Base-by-base conservation (phyloP, 225 moss, liverwort and hornwort genomes). In the Bryum argenteum region DNA sequence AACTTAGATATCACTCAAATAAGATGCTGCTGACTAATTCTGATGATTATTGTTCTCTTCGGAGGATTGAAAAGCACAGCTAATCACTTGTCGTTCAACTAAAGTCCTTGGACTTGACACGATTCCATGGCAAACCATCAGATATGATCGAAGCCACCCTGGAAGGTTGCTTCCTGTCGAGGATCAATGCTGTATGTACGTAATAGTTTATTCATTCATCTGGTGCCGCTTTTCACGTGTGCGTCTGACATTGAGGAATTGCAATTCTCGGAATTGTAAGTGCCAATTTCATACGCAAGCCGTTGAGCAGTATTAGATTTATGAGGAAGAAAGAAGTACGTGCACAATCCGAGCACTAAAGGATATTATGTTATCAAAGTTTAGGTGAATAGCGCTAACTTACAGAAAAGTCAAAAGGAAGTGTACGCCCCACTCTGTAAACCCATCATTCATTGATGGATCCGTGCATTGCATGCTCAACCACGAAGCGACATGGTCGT, bases 1-100 rank as follows among this genome's bases (percentile, higher is more conserved):
- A 13, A 41, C 59, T 33, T 16, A 41, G 14, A 14, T 65, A 19
- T 20, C 66, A 45, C 72, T 14, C 41, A 26, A 6, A 28, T 42
- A 10, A 41, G 13, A 58, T 63, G 79, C 0, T 63, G 63, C 28
- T 69, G 57, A 57, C 63, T 40, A 24, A 56, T 72, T 78, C 54
- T 3, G 22, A 59, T 14, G 1, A 61, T 44, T 44, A 38, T 8
- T 16, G 11, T 3, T 11, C 33, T 10, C 22, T 18, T 18, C 38
- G 18, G 26, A 15, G 45, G 39, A 69, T 47, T 4, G 10, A n/a
- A n/a, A 14, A 43, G 8, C 61, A 61, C 26, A 16, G 51, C 26
- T 11, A 15, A 54, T 11, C 7, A 11, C 13, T 22, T 16, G 39
- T 37, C 43, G 16, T 44, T 69, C 26, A 58, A 11, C 11, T 3